Evolutionary conservation across 2,329 filamentous ascomycete species (phyloP).

Genomic region (Colletotrichum karsti): DNA sequence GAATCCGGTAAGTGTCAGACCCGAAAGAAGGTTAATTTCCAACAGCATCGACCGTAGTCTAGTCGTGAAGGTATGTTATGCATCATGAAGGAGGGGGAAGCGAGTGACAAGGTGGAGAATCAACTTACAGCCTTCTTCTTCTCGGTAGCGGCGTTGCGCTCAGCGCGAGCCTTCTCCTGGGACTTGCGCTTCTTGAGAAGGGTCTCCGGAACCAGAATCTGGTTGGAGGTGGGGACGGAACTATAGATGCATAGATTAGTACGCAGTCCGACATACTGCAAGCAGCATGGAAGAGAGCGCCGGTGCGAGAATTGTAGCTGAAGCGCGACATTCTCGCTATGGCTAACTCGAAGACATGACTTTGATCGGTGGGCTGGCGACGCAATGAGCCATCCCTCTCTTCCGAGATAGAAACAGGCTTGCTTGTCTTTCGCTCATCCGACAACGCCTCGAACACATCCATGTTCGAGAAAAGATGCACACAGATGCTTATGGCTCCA

Average conservation of each 20-base stretch:
- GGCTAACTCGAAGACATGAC: constrained; percentile 81
- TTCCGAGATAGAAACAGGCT: background rate
- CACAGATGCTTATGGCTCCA: constrained; percentile 46
- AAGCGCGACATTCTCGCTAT: constrained; percentile 91
- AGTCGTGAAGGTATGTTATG: constrained; percentile 88
- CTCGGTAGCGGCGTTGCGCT: constrained; percentile 79
- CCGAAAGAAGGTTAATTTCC: constrained; percentile 98
- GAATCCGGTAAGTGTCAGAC: constrained; percentile 74
- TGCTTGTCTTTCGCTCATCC: constrained; percentile 63
- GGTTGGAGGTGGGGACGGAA: constrained; percentile 91
- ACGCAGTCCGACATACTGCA: constrained; percentile 73
- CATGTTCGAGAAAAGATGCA: constrained; percentile 60
- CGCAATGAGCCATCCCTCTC: constrained; percentile 29
- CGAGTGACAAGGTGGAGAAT: constrained; percentile 29
- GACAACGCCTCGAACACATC: constrained; percentile 73
- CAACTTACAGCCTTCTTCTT: constrained; percentile 91
- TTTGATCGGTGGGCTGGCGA: constrained; percentile 79
- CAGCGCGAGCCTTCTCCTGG: constrained; percentile 98
- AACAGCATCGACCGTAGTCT: constrained; percentile 98
- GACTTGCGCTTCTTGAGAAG: constrained; percentile 99
- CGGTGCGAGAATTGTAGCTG: constrained; percentile 93
- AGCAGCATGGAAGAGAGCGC: constrained; percentile 73
- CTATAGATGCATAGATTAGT: constrained; percentile 78
- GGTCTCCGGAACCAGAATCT: constrained; percentile 98
- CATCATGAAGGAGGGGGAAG: constrained; percentile 71